A percentile compares a stretch with the other conserved stretches of the same genome.
These are phyloP conservation scores for Candida koratica DNA, from an alignment of 805 yeast species.

Conservation along the genomic window DNA sequence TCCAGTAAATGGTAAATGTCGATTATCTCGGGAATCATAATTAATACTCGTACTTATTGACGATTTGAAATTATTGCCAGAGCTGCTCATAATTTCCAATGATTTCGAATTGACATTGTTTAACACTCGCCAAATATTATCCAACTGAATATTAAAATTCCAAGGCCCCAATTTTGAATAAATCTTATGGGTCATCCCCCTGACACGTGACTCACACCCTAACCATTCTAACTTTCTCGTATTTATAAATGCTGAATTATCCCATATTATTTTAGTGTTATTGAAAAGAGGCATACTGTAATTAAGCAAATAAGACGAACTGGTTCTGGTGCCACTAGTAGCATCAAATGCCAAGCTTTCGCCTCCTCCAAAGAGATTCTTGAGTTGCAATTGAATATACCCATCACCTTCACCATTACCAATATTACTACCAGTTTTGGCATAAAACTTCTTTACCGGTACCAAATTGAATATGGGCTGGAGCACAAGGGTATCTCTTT, in stretches of 20 bases:
- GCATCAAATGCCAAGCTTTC: conserved; percentile 51
- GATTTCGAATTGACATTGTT: conserved; percentile 28
- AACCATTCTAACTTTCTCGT: conserved; percentile 47
- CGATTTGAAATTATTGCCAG: conserved; percentile 46
- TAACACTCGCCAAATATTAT: conserved; percentile 41
- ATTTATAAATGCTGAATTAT: conserved; percentile 39
- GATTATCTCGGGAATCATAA: conserved; percentile 45
- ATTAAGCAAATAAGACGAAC: conserved; percentile 47
- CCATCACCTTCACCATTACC: conserved; percentile 98
- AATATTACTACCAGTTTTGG: conserved; percentile 91
- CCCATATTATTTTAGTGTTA: conserved; percentile 37
- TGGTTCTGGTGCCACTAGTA: conserved; percentile 46
- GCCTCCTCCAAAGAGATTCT: conserved; percentile 56
- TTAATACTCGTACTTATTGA: conserved; percentile 36
- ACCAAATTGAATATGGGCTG: conserved; percentile 35
- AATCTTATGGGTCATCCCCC: conserved; percentile 42
- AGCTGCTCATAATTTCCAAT: conserved; percentile 30
- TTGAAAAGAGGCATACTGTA: conserved; percentile 45
- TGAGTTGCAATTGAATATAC: conserved; percentile 65
- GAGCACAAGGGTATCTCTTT: conserved; percentile 21
- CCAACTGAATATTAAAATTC: conserved; percentile 48
- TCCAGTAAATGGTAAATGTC: conserved; percentile 43
- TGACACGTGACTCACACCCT: conserved; percentile 40
- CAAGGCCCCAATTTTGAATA: conserved; percentile 27
- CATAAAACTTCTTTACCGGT: conserved; percentile 68